Conservation (phyloP, 164 flowering plant species). For the Warburgia ugandensis region DNA sequence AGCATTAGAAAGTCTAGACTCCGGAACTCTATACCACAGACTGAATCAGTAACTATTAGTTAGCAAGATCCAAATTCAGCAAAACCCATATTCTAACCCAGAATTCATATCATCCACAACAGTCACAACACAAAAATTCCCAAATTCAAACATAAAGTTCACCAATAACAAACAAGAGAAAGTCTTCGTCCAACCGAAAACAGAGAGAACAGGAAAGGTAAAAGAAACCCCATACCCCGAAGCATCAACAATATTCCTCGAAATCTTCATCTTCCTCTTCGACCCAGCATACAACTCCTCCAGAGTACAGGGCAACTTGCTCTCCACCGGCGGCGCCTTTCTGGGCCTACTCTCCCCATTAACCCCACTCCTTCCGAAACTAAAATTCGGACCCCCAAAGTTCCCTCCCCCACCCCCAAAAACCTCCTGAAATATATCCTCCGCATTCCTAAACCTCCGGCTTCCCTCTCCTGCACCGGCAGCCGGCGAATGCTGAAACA, state of each 20-base stretch:
- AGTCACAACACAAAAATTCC: too few relatives aligned
- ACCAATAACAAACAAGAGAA: too few relatives aligned
- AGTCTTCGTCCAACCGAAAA: background rate
- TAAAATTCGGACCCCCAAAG: background rate
- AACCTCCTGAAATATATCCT: slow-evolving; percentile 48
- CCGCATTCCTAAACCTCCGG: slow-evolving; percentile 29
- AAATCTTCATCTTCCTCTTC: slow-evolving; percentile 58
- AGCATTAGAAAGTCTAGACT: too few relatives aligned
- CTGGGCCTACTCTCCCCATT: slow-evolving; percentile 9
- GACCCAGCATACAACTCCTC: slow-evolving; percentile 54
- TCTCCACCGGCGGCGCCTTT: slow-evolving; percentile 47
- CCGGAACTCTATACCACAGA: too few relatives aligned
- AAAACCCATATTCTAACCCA: too few relatives aligned
- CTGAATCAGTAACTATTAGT: too few relatives aligned
- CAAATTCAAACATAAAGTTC: too few relatives aligned
- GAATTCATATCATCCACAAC: too few relatives aligned
- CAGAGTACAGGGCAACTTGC: slow-evolving; percentile 41
- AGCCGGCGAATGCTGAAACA: slow-evolving; percentile 32
- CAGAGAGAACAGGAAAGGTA: background rate
- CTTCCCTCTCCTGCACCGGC: slow-evolving; percentile 10
- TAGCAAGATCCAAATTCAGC: too few relatives aligned
- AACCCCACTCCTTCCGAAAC: background rate
- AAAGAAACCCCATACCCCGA: slow-evolving; percentile 18
- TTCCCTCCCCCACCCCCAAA: slow-evolving; percentile 25
- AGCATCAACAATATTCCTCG: slow-evolving; percentile 28